Evolutionary conservation across 768 basidiomycete species (phyloP).

Genomic region (Leucocoprinus birnbaumii): DNA sequence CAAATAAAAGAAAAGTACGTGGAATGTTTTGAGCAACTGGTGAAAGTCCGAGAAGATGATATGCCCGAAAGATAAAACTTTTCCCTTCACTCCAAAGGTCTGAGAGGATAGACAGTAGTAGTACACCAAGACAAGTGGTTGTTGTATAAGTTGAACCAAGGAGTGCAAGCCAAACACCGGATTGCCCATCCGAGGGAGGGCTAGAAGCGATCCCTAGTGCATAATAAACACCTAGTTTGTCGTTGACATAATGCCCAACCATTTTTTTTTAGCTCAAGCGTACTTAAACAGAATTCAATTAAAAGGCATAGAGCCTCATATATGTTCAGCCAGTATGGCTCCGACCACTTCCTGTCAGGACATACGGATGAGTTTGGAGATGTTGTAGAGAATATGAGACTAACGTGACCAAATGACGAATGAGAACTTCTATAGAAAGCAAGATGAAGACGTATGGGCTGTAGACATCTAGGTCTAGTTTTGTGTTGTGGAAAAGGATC

Average conservation of each 20-base stretch:
- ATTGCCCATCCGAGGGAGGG: too few relatives aligned
- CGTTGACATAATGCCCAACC: neutral
- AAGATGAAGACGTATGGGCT: neutral
- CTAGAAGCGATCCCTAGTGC: neutral
- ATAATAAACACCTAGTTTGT: neutral
- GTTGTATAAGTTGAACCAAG: too few relatives aligned
- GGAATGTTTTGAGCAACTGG: too few relatives aligned
- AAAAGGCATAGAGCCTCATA: neutral
- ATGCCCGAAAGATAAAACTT: too few relatives aligned
- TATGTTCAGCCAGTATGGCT: neutral
- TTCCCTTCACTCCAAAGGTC: too few relatives aligned
- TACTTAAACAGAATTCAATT: neutral
- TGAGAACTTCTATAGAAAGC: neutral
- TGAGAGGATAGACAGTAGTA: too few relatives aligned
- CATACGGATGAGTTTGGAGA: neutral
- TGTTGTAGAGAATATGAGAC: neutral
- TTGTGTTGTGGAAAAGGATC: neutral
- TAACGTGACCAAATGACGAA: neutral
- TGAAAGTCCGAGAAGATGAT: too few relatives aligned
- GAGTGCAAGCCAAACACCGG: too few relatives aligned
- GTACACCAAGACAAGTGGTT: too few relatives aligned
- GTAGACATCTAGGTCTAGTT: too few relatives aligned
- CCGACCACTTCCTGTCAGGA: neutral
- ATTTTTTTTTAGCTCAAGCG: neutral
- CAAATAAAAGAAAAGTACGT: too few relatives aligned